Conservation (phyloP, 306 rosid genomes). For the Castanea mollissima region DNA sequence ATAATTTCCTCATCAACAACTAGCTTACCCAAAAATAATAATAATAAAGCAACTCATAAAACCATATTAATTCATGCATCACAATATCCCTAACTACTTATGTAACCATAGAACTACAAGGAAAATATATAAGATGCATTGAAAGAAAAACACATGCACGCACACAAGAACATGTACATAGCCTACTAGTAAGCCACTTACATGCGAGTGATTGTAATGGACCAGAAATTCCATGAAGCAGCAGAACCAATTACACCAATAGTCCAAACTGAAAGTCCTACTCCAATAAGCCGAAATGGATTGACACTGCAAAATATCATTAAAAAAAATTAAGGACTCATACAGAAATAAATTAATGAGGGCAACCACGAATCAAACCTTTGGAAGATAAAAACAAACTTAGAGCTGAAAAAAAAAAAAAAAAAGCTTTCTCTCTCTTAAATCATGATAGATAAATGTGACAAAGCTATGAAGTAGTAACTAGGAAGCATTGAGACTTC, state of each 20-base stretch:
- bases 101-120: conserved; percentile 7
- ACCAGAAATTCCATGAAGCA: conserved; percentile 68
- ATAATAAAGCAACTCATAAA: background rate
- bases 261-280: conserved; percentile 88
- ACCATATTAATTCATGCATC: conserved; percentile 2
- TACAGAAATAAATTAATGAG: background rate
- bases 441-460: background rate
- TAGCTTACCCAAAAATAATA: conserved; percentile 43
- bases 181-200: conserved; percentile 35
- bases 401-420: too few relatives aligned
- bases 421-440: too few relatives aligned
- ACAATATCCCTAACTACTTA: background rate
- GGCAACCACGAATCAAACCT: background rate
- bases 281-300: conserved; percentile 86
- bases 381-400: background rate
- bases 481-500: too few relatives aligned
- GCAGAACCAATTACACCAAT: conserved; percentile 60
- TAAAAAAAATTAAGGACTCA: background rate
- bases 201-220: conserved; percentile 78
- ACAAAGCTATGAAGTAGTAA: background rate
- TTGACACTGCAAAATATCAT: conserved; percentile 55
- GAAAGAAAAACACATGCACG: background rate
- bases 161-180: too few relatives aligned
- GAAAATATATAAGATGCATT: conserved; percentile 6
- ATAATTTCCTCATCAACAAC: conserved; percentile 69